Evolutionary conservation across 164 flowering plant species (phyloP), one percentile per base, ranked within the genome.

Genomic region (Paratinospora sagittata): DNA sequence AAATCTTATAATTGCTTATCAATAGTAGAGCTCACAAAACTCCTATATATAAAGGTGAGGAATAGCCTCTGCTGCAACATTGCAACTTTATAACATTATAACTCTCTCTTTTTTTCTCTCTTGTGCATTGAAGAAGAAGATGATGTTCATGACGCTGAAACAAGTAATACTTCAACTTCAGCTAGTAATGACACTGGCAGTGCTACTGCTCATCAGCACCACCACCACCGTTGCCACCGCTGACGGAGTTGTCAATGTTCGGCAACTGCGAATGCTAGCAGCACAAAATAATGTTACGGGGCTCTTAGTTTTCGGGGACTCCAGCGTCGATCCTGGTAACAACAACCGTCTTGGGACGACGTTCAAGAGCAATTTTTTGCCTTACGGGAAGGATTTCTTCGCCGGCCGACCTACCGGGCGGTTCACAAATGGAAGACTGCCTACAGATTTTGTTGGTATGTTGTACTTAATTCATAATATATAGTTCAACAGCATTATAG

Each of bases 301-400:
- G 36, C 33, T 89, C 0, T 55, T 91, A 21, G 91, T 89, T 3
- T 89, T 91, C 19, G 94, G 94, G 14, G 94, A 89, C 62, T 91
- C 97, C 0, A 86, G 80, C 27, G 91, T 89, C n/a, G 97, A 91
- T 79, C 87, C 90, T 3, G 97, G 94, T 0, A 91, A 91, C 65
- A 91, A 91, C 70, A 84, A 88, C 71, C 43, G 21, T 27, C 82
- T 89, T 11, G 9, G 21, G 0, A 89, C 91, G 1, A 19, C 70
- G 0, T 39, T 74, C 63, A 90, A 86, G 78, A 66, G 84, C 34
- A 86, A 91, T 63, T 90, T 85, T 72, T 78, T 72, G 43, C 95
- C 95, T 8, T 88, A 91, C 52, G 97, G 97, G n/a, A 73, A 64
- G 70, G 80, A 84, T 66, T 91, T 88, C 84, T 63, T 70, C 41